Conservation (phyloP, 768 basidiomycete species). For the Pilatotrama ljubarskyi region DNA sequence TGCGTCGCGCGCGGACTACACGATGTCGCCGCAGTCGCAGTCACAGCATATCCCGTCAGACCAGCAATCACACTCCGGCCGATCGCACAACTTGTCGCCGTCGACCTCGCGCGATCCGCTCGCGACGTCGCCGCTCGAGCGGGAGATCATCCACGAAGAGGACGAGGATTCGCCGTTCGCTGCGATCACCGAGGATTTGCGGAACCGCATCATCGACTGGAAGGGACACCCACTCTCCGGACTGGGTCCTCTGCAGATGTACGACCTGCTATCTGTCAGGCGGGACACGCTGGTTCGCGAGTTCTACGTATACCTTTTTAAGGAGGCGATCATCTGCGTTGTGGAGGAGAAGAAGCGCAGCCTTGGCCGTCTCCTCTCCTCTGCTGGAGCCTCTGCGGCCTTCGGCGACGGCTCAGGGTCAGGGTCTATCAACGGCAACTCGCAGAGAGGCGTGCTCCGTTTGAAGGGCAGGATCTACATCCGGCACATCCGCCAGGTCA, state of each 20-base stretch:
- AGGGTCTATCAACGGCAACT: constrained; percentile 34
- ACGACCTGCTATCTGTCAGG: constrained; percentile 86
- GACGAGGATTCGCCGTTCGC: constrained; percentile 75
- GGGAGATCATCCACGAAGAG: constrained; percentile 30
- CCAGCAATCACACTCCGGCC: constrained; percentile 15
- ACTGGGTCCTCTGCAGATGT: constrained; percentile 88
- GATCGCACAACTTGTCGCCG: constrained; percentile 23
- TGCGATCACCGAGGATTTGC: constrained; percentile 85
- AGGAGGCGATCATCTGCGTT: constrained; percentile 98
- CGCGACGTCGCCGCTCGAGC: constrained; percentile 1
- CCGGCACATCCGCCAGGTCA: constrained; percentile 88
- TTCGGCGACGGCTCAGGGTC: constrained; percentile 53
- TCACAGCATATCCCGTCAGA: constrained; percentile 9
- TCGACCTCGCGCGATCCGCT: constrained; percentile 18
- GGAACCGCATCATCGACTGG: constrained; percentile 92
- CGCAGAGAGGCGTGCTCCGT: constrained; percentile 58
- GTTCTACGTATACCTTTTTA: constrained; percentile 96
- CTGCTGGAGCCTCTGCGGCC: constrained; percentile 46
- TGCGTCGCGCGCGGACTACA: constrained; percentile 13
- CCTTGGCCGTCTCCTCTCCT: constrained; percentile 70
- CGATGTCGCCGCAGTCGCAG: constrained; percentile 15
- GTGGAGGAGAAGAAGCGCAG: constrained; percentile 90
- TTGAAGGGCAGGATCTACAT: constrained; percentile 96
- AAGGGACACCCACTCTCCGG: constrained; percentile 91
- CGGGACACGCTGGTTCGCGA: constrained; percentile 89